phyloP scores from a whole-genome alignment of 2,329 filamentous ascomycete genomes.

The Atkinsonella hypoxylon region DNA sequence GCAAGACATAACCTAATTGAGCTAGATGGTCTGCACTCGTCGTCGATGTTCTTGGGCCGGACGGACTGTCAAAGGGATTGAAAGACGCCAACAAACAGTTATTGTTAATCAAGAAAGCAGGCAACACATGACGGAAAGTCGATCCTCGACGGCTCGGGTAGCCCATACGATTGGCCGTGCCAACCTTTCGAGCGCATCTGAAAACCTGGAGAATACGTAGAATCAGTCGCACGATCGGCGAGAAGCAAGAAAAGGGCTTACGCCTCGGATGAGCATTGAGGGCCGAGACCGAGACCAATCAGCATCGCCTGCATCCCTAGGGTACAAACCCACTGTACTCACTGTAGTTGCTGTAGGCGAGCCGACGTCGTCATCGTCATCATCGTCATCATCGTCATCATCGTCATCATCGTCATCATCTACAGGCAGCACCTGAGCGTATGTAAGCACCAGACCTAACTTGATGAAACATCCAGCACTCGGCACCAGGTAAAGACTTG shows the following conservation, averaged over 20 bases:
- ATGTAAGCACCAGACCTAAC: too few species aligned
- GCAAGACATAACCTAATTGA: too few species aligned
- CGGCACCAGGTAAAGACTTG: background rate
- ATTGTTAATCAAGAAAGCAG: background rate
- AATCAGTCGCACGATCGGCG: background rate
- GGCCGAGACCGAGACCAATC: background rate
- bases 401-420: too few species aligned
- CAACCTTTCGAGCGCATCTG: background rate
- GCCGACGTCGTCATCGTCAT: slow-evolving; percentile 8
- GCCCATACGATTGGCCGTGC: background rate
- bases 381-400: too few species aligned
- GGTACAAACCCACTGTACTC: too few species aligned
- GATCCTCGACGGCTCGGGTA: background rate
- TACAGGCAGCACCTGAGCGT: too few species aligned
- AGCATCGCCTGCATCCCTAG: background rate
- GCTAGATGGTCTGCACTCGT: too few species aligned
- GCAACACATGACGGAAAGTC: background rate
- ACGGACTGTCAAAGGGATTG: too few species aligned
- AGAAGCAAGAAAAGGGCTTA: background rate
- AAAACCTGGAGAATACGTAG: slow-evolving; percentile 1
- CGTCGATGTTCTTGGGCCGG: too few species aligned
- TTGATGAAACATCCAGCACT: too few species aligned
- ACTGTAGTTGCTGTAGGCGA: background rate
- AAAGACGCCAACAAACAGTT: background rate
- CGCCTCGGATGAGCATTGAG: background rate